Percentiles rank a stretch among this genome's conserved stretches.
These are phyloP conservation scores for Colletotrichum tofieldiae DNA, from an alignment of 2,329 filamentous ascomycete genomes.

Conservation along the genomic window DNA sequence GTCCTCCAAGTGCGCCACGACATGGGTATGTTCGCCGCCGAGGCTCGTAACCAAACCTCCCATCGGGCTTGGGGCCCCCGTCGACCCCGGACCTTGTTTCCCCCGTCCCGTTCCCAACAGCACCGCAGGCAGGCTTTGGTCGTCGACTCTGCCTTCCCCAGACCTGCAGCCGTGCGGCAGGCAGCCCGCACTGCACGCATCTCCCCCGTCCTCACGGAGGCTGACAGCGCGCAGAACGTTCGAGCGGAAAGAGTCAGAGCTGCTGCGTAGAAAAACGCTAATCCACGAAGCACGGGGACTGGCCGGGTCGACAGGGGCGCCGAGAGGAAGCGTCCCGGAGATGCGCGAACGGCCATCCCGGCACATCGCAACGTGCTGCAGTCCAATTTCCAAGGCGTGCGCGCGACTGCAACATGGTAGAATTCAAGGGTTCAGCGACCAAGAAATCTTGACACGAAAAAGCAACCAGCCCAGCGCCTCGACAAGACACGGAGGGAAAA, in stretches of 20 bases:
- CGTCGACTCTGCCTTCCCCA: neutral
- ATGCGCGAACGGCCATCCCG: slow-evolving; percentile 23
- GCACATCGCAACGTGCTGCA: neutral
- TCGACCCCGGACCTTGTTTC: neutral
- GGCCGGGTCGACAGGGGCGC: neutral
- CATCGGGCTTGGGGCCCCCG: neutral
- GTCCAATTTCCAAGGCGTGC: neutral
- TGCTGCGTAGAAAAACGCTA: slow-evolving; percentile 3
- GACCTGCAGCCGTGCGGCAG: neutral
- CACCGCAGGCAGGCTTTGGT: neutral
- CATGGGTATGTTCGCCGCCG: neutral
- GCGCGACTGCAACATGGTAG: neutral
- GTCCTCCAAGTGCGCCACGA: too few relatives aligned
- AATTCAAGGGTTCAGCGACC: neutral
- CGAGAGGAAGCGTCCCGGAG: neutral
- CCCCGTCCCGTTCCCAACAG: neutral
- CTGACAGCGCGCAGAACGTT: slow-evolving; percentile 1
- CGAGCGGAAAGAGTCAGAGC: slow-evolving; percentile 19
- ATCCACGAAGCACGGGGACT: neutral
- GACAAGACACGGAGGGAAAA: neutral
- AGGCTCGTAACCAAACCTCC: neutral
- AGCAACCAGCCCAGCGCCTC: neutral
- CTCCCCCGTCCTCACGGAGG: neutral
- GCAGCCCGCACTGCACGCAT: neutral
- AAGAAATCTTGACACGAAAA: neutral